These are phyloP conservation scores for Salicornia ramosissima DNA, from an alignment of 148 eudicot species.

Conservation along the genomic window DNA sequence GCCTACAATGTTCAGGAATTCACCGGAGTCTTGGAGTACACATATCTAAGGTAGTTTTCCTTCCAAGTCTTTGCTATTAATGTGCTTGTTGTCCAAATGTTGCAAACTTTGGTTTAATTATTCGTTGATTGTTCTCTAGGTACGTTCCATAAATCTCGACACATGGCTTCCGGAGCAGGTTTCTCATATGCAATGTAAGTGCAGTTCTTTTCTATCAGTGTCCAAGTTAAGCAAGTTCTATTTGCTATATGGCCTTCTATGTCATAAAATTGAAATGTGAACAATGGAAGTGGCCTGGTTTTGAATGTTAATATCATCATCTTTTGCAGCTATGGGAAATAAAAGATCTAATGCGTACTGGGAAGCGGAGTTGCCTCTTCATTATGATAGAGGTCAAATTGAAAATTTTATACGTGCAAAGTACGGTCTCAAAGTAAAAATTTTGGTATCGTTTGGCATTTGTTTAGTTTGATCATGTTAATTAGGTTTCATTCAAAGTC, in stretches of 20 bases:
- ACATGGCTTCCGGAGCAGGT: constrained; percentile 80
- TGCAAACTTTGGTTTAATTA: neutral
- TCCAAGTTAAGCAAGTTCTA: neutral
- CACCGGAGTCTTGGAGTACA: constrained; percentile 80
- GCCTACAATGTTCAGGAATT: constrained; percentile 70
- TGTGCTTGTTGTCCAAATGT: neutral
- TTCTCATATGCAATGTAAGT: constrained; percentile 49
- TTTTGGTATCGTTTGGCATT: constrained; percentile 16
- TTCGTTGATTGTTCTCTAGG: constrained; percentile 37
- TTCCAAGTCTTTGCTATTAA: neutral
- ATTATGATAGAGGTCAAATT: constrained; percentile 38
- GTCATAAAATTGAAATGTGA: neutral
- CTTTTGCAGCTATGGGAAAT: constrained; percentile 55
- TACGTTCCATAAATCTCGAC: constrained; percentile 63
- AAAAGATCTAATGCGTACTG: constrained; percentile 56
- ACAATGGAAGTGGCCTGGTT: neutral
- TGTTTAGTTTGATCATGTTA: neutral
- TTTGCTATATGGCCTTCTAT: neutral
- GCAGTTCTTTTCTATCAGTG: neutral
- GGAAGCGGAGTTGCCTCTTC: constrained; percentile 60
- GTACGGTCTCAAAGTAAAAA: constrained; percentile 30
- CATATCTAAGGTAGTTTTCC: constrained; percentile 58
- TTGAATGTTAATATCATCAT: neutral
- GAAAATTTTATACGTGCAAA: constrained; percentile 57
- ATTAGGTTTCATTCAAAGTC: neutral